Conservation (phyloP, 176 grass and related monocot species). For the Carex cristatella region DNA sequence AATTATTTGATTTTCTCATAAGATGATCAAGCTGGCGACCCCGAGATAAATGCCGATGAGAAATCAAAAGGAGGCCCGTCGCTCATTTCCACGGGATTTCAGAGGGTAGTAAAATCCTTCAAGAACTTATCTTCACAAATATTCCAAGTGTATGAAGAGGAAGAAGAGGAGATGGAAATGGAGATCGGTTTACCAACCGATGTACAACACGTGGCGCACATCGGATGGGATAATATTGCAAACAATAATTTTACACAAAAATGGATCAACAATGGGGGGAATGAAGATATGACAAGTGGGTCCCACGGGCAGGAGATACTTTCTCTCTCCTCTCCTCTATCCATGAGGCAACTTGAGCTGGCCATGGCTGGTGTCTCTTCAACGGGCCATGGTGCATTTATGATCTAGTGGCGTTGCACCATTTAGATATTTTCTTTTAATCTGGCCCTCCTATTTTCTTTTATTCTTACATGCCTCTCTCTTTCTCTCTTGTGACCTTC, state of each 20-base stretch:
- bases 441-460: neutral
- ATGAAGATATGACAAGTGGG: constrained; percentile 10
- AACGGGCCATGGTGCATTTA: constrained; percentile 15
- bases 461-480: neutral
- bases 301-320: neutral
- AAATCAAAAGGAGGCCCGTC: constrained; percentile 36
- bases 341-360: constrained; percentile 61
- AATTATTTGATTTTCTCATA: neutral
- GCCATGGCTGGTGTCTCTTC: constrained; percentile 51
- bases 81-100: constrained; percentile 32
- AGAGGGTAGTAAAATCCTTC: constrained; percentile 54
- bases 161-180: constrained; percentile 63
- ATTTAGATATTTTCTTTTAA: constrained; percentile 13
- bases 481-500: constrained; percentile 7
- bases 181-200: constrained; percentile 77
- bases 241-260: constrained; percentile 45
- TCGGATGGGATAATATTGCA: constrained; percentile 73
- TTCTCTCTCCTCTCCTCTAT: constrained; percentile 34
- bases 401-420: neutral
- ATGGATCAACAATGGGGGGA: constrained; percentile 40
- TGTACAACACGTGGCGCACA: constrained; percentile 81
- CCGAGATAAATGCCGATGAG: neutral
- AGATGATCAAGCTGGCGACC: constrained; percentile 19
- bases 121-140: constrained; percentile 65
- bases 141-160: constrained; percentile 56